A percentile compares a stretch with the other conserved stretches of the same genome.
Evolutionary conservation across 73 alveolate species (phyloP).

Genomic region (Paraurostyla sp.): DNA sequence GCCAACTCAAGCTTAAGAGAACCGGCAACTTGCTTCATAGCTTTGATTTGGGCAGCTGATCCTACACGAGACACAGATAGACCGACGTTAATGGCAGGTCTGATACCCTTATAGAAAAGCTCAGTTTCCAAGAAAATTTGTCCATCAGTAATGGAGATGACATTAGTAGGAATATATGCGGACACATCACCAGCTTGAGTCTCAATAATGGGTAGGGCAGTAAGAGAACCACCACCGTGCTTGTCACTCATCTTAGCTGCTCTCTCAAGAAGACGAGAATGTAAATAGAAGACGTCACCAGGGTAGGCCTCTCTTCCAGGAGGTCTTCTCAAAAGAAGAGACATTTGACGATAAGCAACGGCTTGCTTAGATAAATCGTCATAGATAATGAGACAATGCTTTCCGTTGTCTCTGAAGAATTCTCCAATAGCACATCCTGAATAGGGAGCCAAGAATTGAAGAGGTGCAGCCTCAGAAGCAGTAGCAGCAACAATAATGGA

Average conservation of each 20-base stretch:
- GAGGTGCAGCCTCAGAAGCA: constrained; percentile 98
- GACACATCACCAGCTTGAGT: constrained; percentile 99
- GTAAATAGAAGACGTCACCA: constrained; percentile 88
- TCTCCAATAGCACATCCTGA: constrained; percentile 99
- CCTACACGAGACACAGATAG: constrained; percentile 98
- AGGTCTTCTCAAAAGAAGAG: constrained; percentile 95
- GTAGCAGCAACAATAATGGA: constrained; percentile 97
- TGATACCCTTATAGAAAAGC: constrained; percentile 97
- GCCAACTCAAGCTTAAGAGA: constrained; percentile 96
- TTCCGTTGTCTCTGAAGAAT: constrained; percentile 98
- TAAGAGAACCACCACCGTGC: constrained; percentile 95
- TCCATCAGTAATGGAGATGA: constrained; percentile 98
- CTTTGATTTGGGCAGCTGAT: constrained; percentile 97
- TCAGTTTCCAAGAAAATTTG: constrained; percentile 98
- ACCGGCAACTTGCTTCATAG: constrained; percentile 98
- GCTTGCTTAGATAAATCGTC: constrained; percentile 98
- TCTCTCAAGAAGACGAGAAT: constrained; percentile 91
- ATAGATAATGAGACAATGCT: constrained; percentile 94
- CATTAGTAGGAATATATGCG: constrained; percentile 98
- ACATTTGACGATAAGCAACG: constrained; percentile 97
- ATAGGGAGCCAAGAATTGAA: constrained; percentile 96
- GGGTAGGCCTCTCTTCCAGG: constrained; percentile 99
- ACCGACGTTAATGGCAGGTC: constrained; percentile 99
- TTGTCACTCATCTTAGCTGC: constrained; percentile 96
- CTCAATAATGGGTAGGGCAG: constrained; percentile 98